These are phyloP conservation scores for Telopea speciosissima DNA, from an alignment of 177 flowering plant species.

Conservation along the genomic window DNA sequence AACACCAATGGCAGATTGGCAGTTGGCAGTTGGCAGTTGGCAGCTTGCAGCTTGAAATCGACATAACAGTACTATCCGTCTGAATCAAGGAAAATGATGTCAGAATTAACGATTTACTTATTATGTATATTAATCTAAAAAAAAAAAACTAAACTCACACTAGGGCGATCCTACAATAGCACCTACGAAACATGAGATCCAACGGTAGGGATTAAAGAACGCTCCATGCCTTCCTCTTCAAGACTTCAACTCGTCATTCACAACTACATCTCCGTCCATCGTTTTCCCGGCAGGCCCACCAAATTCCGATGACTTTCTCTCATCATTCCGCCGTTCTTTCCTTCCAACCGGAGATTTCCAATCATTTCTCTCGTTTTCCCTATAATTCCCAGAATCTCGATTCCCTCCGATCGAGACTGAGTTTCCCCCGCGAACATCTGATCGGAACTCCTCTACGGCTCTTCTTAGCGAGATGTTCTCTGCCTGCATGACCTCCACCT, in stretches of 20 bases:
- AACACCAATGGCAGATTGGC: no score
- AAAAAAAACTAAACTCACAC: no score
- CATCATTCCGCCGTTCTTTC: constrained; percentile 20
- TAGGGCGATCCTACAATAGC: no score
- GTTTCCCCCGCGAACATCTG: constrained; percentile 28
- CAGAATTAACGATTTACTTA: no score
- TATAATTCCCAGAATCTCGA: constrained; percentile 11
- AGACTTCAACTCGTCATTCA: constrained; percentile 35
- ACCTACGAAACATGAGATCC: no score
- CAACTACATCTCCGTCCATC: constrained; percentile 27
- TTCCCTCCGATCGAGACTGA: neutral
- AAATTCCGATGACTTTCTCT: constrained; percentile 14
- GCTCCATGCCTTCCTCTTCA: constrained; percentile 13
- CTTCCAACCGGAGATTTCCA: constrained; percentile 11
- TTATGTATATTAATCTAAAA: no score
- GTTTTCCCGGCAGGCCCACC: constrained; percentile 12
- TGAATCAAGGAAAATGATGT: no score
- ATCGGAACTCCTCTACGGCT: constrained; percentile 60
- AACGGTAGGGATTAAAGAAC: no score
- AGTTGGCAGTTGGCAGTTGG: no score
- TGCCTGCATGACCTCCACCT: constrained; percentile 47
- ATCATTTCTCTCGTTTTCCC: constrained; percentile 12
- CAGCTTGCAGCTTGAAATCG: no score
- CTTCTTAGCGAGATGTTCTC: constrained; percentile 59
- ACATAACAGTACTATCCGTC: no score